Evolutionary conservation across 192 early-diverging fungal genomes (phyloP), one percentile per base, ranked within the genome.

Genomic region (Backusella luteola): DNA sequence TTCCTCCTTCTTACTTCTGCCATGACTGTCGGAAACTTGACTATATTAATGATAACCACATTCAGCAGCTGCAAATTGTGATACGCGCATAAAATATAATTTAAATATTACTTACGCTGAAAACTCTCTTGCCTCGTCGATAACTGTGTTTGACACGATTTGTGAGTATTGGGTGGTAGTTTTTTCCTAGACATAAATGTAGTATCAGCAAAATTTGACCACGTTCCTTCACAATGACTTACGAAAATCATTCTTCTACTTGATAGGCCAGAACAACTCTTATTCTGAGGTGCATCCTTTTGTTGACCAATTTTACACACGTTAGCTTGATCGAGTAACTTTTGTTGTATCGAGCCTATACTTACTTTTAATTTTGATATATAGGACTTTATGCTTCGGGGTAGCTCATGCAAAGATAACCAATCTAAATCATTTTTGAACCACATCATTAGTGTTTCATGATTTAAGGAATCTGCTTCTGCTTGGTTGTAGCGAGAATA

Each of bases 231-330:
- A 67, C 26, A 38, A 67, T 34, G 36, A 67, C 32, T 67, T 67
- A 67, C 66, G 66, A 67, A 67, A 67, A 35, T 38, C 66, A 14
- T 67, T 67, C 66, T 67, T 67, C 66, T 67, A 67, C 66, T 67
- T 67, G 34, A 67, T 35, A 4, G 32, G 17, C 66, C 66, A 67
- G 34, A 67, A 67, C 66, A 14, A 34, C 32, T 67, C 15, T 67
- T 35, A 35, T 67, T 34, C 66, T 34, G 12, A 34, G 17, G 26
- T 67, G 66, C 66, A 67, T 67, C 32, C 66, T 67, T 67, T 34
- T 67, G 66, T 36, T 67, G 5, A 67, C 19, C 66, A 35, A 67
- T 67, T 67, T 67, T 67, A 67, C 66, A 32, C 66, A 35, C 9
- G 66, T 67, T 67, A 35, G 34, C 19, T 38, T 67, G 66, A 67